Percentiles rank a stretch among this genome's conserved stretches.
These are phyloP conservation scores for Hanseniaspora nectarophila DNA, from an alignment of 805 yeast genomes.

Conservation along the genomic window DNA sequence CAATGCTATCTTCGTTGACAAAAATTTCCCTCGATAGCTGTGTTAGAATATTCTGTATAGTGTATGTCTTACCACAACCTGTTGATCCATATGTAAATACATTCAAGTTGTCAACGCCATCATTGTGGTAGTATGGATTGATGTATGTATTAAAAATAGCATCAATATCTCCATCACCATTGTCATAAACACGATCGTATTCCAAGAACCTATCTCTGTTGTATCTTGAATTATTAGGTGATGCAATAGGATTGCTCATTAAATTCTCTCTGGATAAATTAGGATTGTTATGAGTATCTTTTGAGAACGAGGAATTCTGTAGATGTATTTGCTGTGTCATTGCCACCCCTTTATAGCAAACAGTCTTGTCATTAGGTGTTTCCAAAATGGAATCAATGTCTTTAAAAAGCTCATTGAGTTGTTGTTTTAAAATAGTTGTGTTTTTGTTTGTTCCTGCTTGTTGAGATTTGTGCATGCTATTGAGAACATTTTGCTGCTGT, in stretches of 20 bases:
- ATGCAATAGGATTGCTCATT: conserved; percentile 14
- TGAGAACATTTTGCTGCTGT: not conserved
- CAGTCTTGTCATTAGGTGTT: not conserved
- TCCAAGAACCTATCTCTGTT: conserved; percentile 12
- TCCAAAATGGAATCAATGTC: conserved; percentile 12
- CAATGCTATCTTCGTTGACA: conserved; percentile 27
- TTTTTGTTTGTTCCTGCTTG: not conserved
- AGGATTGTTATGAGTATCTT: not conserved
- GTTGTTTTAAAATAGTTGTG: conserved; percentile 8
- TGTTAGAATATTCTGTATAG: conserved; percentile 50
- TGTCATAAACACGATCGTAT: conserved; percentile 6
- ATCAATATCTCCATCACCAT: not conserved
- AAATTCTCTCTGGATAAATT: conserved; percentile 2
- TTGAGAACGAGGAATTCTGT: not conserved
- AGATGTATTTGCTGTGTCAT: conserved; percentile 11
- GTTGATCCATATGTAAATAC: conserved; percentile 96
- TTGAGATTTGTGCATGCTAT: not conserved
- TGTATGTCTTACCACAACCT: conserved; percentile 94
- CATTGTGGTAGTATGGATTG: not conserved
- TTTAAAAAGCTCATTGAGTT: conserved; percentile 11
- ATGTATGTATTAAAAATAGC: not conserved
- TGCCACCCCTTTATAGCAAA: conserved; percentile 13
- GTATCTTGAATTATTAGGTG: conserved; percentile 12
- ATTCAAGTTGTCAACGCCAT: conserved; percentile 46
- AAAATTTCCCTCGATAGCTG: conserved; percentile 69